A percentile compares a stretch with the other conserved stretches of the same genome.
These are phyloP conservation scores for Diaporthe velutina DNA, from an alignment of 2,329 filamentous ascomycete species.

Conservation along the genomic window DNA sequence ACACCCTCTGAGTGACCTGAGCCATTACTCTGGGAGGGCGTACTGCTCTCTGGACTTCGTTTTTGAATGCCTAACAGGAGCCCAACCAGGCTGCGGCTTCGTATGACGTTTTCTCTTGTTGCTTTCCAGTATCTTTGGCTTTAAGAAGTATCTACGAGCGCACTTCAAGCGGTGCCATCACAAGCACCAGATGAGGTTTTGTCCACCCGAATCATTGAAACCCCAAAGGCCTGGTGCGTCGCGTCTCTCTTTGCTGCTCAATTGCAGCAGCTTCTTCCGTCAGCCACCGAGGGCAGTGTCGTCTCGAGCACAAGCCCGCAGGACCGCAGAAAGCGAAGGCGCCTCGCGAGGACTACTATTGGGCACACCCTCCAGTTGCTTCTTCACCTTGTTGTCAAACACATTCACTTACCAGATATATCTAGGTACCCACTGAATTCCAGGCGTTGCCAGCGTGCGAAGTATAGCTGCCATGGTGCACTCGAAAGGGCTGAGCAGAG, in stretches of 20 bases:
- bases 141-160: background rate
- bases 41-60: background rate
- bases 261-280: background rate
- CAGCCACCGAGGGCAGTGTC: background rate
- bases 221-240: too few relatives aligned
- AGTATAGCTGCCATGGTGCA: background rate
- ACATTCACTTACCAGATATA: fast-evolving
- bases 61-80: background rate
- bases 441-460: background rate
- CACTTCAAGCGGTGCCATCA: background rate
- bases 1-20: background rate
- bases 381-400: background rate
- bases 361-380: too few relatives aligned
- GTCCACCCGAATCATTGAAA: too few relatives aligned
- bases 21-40: background rate
- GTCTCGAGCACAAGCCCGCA: background rate
- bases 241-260: too few relatives aligned
- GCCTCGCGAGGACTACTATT: background rate
- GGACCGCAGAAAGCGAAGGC: background rate
- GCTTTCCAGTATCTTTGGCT: background rate
- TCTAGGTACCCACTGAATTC: background rate
- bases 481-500: background rate
- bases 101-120: too few relatives aligned
- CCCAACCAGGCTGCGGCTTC: background rate
- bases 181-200: background rate